These are phyloP conservation scores for Thalassiosira mediterranea DNA, from an alignment of 352 stramenopile species.

Conservation along the genomic window DNA sequence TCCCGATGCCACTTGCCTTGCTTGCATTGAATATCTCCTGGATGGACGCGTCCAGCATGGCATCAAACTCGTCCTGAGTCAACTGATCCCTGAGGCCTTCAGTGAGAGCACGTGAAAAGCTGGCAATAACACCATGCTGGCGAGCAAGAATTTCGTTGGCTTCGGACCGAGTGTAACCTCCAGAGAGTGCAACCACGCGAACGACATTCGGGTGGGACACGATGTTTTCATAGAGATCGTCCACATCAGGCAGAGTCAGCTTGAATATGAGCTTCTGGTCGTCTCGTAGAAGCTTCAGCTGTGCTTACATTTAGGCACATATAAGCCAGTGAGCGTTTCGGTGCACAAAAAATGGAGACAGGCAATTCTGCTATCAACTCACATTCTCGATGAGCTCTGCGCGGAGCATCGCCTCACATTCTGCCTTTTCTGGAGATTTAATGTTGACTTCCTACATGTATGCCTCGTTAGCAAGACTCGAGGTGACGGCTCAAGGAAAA, in stretches of 20 bases:
- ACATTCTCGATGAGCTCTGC: slow-evolving; percentile 57
- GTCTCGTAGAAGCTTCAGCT: slow-evolving; percentile 58
- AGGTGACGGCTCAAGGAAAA: too few relatives aligned
- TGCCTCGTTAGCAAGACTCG: too few relatives aligned
- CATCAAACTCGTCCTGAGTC: slow-evolving; percentile 67
- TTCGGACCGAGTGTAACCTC: slow-evolving; percentile 67
- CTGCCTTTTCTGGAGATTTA: slow-evolving; percentile 61
- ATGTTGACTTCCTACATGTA: slow-evolving; percentile 83
- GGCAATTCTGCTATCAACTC: too few relatives aligned
- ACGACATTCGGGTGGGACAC: slow-evolving; percentile 71
- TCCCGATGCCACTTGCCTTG: slow-evolving; percentile 23
- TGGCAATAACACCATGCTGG: slow-evolving; percentile 72
- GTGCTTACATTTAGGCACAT: too few relatives aligned
- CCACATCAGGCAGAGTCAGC: slow-evolving; percentile 64
- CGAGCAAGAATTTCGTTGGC: slow-evolving; percentile 57
- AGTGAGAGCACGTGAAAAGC: slow-evolving; percentile 74
- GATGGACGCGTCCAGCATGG: slow-evolving; percentile 61
- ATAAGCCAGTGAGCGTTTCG: too few relatives aligned
- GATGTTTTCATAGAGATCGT: slow-evolving; percentile 70
- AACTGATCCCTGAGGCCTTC: slow-evolving; percentile 67
- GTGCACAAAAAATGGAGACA: too few relatives aligned
- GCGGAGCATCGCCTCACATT: slow-evolving; percentile 68
- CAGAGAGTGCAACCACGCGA: slow-evolving; percentile 73
- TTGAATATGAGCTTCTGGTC: slow-evolving; percentile 75
- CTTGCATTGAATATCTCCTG: slow-evolving; percentile 63